These are phyloP conservation scores for Endogone sp. DNA, from an alignment of 192 early-diverging fungal species.

Conservation along the genomic window DNA sequence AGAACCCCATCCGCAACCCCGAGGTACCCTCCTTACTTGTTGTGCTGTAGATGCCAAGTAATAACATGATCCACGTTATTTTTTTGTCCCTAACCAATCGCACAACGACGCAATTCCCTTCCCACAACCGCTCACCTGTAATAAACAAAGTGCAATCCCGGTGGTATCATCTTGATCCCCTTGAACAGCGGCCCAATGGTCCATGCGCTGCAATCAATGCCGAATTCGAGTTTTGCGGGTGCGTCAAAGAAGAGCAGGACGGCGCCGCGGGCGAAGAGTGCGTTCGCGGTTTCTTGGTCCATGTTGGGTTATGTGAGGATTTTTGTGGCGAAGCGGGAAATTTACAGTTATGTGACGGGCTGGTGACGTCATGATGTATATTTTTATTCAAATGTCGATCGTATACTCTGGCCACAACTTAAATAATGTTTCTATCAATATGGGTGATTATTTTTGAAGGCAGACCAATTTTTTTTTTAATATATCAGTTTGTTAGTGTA, in stretches of 20 bases:
- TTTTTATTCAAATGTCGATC: too few relatives aligned
- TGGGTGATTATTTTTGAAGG: too few relatives aligned
- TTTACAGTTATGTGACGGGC: too few relatives aligned
- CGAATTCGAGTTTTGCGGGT: constrained; percentile 79
- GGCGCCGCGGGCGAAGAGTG: constrained; percentile 72
- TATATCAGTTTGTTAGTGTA: too few relatives aligned
- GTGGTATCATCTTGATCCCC: constrained; percentile 91
- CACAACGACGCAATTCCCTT: not conserved
- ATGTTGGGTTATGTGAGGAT: too few relatives aligned
- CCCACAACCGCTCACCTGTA: constrained; percentile 58
- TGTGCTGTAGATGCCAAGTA: constrained; percentile 17
- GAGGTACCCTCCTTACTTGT: constrained; percentile 38
- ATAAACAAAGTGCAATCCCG: constrained; percentile 91
- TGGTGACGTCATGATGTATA: too few relatives aligned
- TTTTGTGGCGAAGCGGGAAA: too few relatives aligned
- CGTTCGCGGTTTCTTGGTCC: constrained; percentile 80
- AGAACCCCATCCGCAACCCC: constrained; percentile 72
- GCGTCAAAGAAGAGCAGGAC: constrained; percentile 66
- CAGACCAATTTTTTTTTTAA: too few relatives aligned
- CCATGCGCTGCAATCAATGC: constrained; percentile 90
- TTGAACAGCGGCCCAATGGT: constrained; percentile 85
- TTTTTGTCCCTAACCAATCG: not conserved
- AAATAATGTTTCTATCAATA: too few relatives aligned
- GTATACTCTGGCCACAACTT: too few relatives aligned
- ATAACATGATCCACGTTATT: constrained; percentile 18